Conservation (phyloP, 2,329 filamentous ascomycete species). For the Neospermospora avenae region DNA sequence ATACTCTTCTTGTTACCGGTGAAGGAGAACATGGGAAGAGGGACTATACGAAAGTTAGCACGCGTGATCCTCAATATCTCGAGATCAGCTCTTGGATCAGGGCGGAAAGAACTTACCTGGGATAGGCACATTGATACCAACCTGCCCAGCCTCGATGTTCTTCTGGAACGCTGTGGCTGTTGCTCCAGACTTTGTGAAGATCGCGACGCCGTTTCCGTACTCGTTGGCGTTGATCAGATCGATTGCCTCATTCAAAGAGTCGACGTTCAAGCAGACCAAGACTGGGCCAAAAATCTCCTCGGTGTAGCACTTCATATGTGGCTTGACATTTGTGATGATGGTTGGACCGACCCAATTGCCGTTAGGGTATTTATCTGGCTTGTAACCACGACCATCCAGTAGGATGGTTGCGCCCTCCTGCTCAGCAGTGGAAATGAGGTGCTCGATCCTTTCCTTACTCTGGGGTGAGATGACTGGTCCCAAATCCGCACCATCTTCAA, state of each 20-base stretch:
- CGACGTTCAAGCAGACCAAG: conserved; percentile 74
- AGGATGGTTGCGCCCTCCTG: conserved; percentile 77
- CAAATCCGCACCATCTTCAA: conserved; percentile 75
- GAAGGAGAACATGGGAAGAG: conserved; percentile 69
- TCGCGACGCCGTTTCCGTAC: conserved; percentile 82
- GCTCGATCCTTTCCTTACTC: conserved; percentile 75
- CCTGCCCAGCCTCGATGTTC: conserved; percentile 80
- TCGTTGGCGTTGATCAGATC: conserved; percentile 81
- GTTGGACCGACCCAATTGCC: conserved; percentile 85
- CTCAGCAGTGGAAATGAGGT: conserved; percentile 72
- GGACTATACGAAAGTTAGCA: conserved; percentile 28
- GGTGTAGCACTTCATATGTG: conserved; percentile 78
- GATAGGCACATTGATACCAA: conserved; percentile 82
- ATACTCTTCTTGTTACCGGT: conserved; percentile 84
- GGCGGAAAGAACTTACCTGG: conserved; percentile 32
- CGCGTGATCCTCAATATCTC: too few relatives aligned
- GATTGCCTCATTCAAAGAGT: conserved; percentile 76
- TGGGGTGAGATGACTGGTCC: conserved; percentile 79
- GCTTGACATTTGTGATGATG: conserved; percentile 76
- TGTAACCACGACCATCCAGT: conserved; percentile 75
- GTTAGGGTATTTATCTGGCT: conserved; percentile 74
- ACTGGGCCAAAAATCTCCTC: conserved; percentile 87
- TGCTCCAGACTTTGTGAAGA: conserved; percentile 76
- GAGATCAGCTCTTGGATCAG: too few relatives aligned
- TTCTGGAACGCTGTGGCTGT: conserved; percentile 76